Conservation (phyloP, 2,329 filamentous ascomycete genomes). For the Epicoccum sorghinum region DNA sequence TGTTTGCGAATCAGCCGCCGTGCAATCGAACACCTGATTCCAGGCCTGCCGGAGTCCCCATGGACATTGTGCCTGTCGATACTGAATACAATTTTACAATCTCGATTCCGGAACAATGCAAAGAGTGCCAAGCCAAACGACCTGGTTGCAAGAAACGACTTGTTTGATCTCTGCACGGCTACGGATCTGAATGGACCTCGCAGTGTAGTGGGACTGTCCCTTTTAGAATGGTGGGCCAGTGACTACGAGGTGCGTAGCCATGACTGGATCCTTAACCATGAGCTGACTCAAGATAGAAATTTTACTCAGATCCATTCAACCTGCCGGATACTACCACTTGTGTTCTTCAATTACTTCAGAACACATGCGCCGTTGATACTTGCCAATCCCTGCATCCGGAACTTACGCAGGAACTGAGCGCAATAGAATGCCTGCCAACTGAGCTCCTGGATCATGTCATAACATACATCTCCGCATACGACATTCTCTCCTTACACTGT, state of each 20-base stretch:
- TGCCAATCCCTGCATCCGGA: neutral
- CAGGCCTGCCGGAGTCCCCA: neutral
- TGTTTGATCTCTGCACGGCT: slow-evolving; percentile 22
- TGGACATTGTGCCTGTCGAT: slow-evolving; percentile 11
- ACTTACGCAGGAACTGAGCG: neutral
- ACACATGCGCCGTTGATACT: slow-evolving; percentile 3
- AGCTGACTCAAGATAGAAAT: slow-evolving; percentile 22
- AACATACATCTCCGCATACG: slow-evolving; percentile 19
- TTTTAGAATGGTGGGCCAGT: slow-evolving; percentile 34
- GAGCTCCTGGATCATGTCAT: slow-evolving; percentile 10
- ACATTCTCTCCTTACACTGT: slow-evolving; percentile 26
- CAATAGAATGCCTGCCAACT: slow-evolving; percentile 4
- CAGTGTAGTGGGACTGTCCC: slow-evolving; percentile 26
- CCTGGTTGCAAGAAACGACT: slow-evolving; percentile 19
- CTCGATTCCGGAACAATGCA: slow-evolving; percentile 7
- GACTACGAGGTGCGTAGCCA: slow-evolving; percentile 26
- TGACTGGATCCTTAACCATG: neutral
- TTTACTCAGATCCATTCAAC: slow-evolving; percentile 29
- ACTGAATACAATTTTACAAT: slow-evolving; percentile 21
- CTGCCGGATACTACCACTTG: slow-evolving; percentile 14
- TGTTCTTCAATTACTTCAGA: slow-evolving; percentile 18
- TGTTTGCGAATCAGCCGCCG: slow-evolving; percentile 31
- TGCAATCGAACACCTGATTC: slow-evolving; percentile 18
- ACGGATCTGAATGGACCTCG: slow-evolving; percentile 22
- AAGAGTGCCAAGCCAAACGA: neutral